phyloP scores from a whole-genome alignment of 23 red algal genomes.

The Gracilaria domingensis region DNA sequence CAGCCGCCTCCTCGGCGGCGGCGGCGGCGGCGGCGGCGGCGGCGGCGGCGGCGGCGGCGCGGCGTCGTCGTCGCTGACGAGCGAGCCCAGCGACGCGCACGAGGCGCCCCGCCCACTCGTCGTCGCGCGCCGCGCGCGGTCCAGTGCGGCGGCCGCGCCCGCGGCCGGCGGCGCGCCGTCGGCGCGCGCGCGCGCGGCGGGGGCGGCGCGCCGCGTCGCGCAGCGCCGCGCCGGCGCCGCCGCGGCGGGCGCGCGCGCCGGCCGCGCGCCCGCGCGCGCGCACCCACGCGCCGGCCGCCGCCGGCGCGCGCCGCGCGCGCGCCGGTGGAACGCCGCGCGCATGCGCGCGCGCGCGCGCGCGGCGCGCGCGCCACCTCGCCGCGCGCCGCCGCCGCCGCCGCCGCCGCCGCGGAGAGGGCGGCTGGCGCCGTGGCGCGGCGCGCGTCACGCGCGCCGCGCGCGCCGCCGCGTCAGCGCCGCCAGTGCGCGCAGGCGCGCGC shows the following conservation, averaged over 20 bases:
- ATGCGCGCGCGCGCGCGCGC: too few relatives aligned
- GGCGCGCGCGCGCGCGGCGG: too few relatives aligned
- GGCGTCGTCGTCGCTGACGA: background rate
- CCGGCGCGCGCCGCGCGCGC: background rate
- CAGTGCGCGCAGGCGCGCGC: too few relatives aligned
- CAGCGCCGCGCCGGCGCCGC: background rate
- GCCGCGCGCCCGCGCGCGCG: background rate
- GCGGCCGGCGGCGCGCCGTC: too few relatives aligned
- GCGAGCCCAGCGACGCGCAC: background rate
- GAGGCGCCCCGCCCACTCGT: background rate
- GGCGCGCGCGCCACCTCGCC: too few relatives aligned
- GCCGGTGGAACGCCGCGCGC: too few relatives aligned
- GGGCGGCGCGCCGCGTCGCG: background rate
- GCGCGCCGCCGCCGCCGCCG: too few relatives aligned
- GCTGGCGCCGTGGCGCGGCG: too few relatives aligned
- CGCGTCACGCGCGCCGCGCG: too few relatives aligned
- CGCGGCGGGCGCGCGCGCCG: background rate
- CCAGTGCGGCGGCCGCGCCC: too few relatives aligned
- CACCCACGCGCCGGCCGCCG: background rate
- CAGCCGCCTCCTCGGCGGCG: background rate
- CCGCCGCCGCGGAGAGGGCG: too few relatives aligned
- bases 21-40: background rate
- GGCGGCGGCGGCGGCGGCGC: background rate
- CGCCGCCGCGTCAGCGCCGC: too few relatives aligned
- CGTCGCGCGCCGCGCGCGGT: background rate